phyloP scores from a whole-genome alignment of 306 rosid genomes.

The Cucumis melo region DNA sequence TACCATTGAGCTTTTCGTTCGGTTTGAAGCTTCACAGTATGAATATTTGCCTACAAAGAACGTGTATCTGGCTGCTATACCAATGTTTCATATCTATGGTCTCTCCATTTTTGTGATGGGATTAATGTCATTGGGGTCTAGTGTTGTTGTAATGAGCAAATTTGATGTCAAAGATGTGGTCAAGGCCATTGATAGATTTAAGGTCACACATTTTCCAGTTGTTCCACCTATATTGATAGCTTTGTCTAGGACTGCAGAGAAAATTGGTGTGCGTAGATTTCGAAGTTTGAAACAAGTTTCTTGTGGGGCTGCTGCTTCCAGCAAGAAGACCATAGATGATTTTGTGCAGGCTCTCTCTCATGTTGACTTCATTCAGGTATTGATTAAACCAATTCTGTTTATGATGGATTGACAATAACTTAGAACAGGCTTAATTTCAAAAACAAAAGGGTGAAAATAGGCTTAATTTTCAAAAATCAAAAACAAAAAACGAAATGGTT shows the following conservation, averaged over 20 bases:
- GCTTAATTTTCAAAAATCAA: too few relatives aligned
- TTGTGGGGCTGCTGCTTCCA: constrained; percentile 60
- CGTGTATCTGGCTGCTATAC: constrained; percentile 60
- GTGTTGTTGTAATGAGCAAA: constrained; percentile 50
- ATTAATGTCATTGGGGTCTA: constrained; percentile 60
- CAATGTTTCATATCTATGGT: constrained; percentile 80
- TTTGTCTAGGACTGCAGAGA: constrained; percentile 27
- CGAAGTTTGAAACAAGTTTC: constrained; percentile 68
- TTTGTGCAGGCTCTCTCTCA: constrained; percentile 39
- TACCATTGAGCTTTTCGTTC: constrained; percentile 48
- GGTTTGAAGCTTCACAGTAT: constrained; percentile 74
- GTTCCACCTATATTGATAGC: constrained; percentile 63
- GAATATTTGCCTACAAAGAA: constrained; percentile 22
- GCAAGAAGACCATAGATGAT: constrained; percentile 22
- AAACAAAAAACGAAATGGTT: too few relatives aligned
- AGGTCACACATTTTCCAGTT: constrained; percentile 56
- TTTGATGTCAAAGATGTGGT: constrained; percentile 35
- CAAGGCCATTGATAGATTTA: constrained; percentile 37
- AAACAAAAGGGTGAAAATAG: too few relatives aligned
- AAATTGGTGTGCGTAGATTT: constrained; percentile 16
- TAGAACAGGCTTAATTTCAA: too few relatives aligned
- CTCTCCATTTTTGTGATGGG: constrained; percentile 42
- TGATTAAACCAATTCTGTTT: neutral
- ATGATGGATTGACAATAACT: neutral
- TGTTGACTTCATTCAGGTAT: constrained; percentile 81